Percentiles rank a stretch among this genome's conserved stretches.
Conservation (phyloP, 495 filamentous ascomycete species). For the Talaromyces trachyspermus region DNA sequence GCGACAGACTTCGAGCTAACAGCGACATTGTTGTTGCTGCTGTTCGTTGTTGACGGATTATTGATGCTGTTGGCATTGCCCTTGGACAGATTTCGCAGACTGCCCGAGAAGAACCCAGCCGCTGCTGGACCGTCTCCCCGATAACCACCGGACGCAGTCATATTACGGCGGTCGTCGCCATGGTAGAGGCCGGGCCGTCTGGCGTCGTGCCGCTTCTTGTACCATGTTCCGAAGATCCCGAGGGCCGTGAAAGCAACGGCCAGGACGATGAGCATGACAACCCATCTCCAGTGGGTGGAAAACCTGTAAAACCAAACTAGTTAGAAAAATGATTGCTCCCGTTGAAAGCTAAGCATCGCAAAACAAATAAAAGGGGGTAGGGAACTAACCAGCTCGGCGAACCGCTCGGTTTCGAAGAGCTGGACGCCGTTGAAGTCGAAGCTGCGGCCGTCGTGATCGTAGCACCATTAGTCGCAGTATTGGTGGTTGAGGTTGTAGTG, state of each 20-base stretch:
- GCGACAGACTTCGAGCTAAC: not conserved
- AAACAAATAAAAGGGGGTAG: no score
- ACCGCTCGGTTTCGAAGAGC: constrained; percentile 5
- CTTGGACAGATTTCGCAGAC: constrained; percentile 4
- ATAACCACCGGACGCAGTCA: not conserved
- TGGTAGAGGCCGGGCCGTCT: constrained; percentile 34
- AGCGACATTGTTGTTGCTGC: not conserved
- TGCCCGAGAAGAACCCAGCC: not conserved
- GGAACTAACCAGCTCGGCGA: constrained; percentile 21
- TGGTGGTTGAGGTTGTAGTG: constrained; percentile 14
- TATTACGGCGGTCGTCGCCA: constrained; percentile 11
- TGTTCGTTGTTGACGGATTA: not conserved
- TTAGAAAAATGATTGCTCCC: no score
- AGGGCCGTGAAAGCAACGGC: constrained; percentile 36
- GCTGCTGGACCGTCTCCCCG: not conserved
- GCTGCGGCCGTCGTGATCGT: constrained; percentile 8
- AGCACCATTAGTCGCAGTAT: constrained; percentile 9
- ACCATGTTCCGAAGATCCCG: constrained; percentile 29
- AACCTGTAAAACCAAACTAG: no score
- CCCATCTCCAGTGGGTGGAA: constrained; percentile 43
- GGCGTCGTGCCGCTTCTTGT: constrained; percentile 43
- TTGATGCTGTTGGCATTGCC: not conserved
- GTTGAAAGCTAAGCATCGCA: no score
- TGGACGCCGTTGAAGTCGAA: constrained; percentile 10
- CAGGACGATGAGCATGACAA: constrained; percentile 48